A percentile compares a stretch with the other conserved stretches of the same genome.
These are phyloP conservation scores for Thinopyrum elongatum DNA, from an alignment of 176 grass and related monocot genomes.

Conservation along the genomic window DNA sequence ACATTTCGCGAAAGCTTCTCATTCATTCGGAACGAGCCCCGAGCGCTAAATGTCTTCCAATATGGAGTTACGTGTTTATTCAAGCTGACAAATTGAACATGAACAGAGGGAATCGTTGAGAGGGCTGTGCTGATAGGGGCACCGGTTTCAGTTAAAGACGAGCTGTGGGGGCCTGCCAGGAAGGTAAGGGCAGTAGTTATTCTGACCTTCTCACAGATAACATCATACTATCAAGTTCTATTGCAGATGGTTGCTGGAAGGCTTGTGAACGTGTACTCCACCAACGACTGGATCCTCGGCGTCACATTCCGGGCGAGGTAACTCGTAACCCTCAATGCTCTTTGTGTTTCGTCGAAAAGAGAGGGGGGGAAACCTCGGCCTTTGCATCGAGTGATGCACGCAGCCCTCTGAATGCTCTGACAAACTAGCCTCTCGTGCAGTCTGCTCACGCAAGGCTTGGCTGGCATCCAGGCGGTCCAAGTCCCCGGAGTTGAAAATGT, in stretches of 20 bases:
- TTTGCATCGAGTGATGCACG: no score
- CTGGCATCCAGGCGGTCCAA: conserved; percentile 77
- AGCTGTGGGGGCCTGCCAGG: conserved; percentile 74
- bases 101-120: conserved; percentile 80
- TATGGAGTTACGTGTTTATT: not conserved
- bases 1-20: not conserved
- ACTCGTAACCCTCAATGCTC: not conserved
- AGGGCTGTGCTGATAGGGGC: conserved; percentile 83
- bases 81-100: conserved; percentile 23
- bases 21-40: not conserved
- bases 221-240: not conserved
- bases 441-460: conserved; percentile 87
- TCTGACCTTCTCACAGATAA: not conserved
- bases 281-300: conserved; percentile 89
- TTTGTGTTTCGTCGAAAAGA: not conserved
- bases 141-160: conserved; percentile 68
- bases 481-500: conserved; percentile 85
- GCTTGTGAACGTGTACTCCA: conserved; percentile 89
- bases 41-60: not conserved
- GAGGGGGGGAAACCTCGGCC: no score
- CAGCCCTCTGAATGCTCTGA: no score
- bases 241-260: conserved; percentile 80
- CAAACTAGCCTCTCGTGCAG: conserved; percentile 38
- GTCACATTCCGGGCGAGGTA: conserved; percentile 88
- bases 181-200: conserved; percentile 52